Evolutionary conservation across 768 basidiomycete species (phyloP).

Genomic region (Pluteus cervinus): DNA sequence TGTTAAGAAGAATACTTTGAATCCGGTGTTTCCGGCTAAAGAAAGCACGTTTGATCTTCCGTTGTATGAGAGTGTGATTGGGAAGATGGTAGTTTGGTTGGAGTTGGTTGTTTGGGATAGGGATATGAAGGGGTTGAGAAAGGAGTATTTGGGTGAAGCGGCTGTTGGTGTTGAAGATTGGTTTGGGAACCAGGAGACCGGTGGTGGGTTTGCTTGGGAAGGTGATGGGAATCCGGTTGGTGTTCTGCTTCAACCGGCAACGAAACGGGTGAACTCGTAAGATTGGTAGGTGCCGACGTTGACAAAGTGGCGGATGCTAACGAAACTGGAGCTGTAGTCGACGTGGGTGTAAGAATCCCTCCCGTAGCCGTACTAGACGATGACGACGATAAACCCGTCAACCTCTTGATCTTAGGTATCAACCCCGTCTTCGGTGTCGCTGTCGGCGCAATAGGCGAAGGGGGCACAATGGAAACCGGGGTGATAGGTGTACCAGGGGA

Average conservation of each 20-base stretch:
- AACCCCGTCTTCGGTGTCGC: slow-evolving; percentile 6
- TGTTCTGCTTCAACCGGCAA: slow-evolving; percentile 9
- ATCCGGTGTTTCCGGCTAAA: slow-evolving; percentile 57
- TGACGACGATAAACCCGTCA: slow-evolving; percentile 3
- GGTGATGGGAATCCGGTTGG: slow-evolving; percentile 64
- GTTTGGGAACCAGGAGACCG: slow-evolving; percentile 41
- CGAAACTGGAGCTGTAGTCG: too few species aligned
- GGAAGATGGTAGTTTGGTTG: slow-evolving; percentile 62
- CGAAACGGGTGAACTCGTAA: too few species aligned
- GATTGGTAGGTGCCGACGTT: too few species aligned
- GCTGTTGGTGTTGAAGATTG: slow-evolving; percentile 77
- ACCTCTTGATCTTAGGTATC: slow-evolving; percentile 15
- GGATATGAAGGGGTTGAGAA: slow-evolving; percentile 78
- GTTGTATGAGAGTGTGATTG: slow-evolving; percentile 69
- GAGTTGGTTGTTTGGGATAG: slow-evolving; percentile 94
- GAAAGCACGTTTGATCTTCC: slow-evolving; percentile 89
- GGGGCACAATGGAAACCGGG: background rate
- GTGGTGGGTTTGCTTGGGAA: slow-evolving; percentile 44
- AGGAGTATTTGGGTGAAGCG: slow-evolving; percentile 91
- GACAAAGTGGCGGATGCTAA: too few species aligned
- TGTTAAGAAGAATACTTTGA: slow-evolving; percentile 65
- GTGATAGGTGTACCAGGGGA: background rate
- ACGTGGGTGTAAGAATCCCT: too few species aligned
- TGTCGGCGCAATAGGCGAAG: background rate
- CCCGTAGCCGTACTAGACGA: background rate